Conservation (phyloP, 768 basidiomycete species). For the Amanita rimosa region DNA sequence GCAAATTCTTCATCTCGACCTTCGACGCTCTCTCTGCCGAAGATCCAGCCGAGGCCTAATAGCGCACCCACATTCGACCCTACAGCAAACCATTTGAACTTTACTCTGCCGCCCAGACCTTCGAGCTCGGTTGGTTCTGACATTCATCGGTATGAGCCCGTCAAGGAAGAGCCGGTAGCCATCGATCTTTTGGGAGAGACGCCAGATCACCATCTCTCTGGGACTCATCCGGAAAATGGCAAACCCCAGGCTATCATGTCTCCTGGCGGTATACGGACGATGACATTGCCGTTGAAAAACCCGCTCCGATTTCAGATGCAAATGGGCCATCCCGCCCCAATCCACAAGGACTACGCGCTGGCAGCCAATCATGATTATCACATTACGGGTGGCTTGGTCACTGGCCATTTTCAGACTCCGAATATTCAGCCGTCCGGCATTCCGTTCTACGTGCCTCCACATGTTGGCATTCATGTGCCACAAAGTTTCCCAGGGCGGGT, state of each 20-base stretch:
- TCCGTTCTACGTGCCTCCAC: background rate
- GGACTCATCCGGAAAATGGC: background rate
- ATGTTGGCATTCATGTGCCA: background rate
- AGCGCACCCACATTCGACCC: background rate
- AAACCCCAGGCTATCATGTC: background rate
- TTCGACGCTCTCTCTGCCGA: background rate
- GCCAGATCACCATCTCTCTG: background rate
- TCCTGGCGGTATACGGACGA: background rate
- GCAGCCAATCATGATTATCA: background rate
- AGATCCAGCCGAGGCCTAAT: background rate
- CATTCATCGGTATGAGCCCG: background rate
- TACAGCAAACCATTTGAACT: background rate
- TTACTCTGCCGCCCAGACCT: background rate
- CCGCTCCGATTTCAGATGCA: background rate
- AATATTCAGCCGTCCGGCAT: background rate
- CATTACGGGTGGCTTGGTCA: background rate
- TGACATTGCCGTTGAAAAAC: background rate
- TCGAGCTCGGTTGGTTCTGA: background rate
- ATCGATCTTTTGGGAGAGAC: too few relatives aligned
- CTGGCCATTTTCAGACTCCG: background rate
- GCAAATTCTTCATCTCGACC: background rate
- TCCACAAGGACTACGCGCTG: background rate
- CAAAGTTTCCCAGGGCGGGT: background rate
- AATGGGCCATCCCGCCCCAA: background rate
- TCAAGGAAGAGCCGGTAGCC: background rate